Conservation (phyloP, 345 rosid species). For the Pistacia atlantica region DNA sequence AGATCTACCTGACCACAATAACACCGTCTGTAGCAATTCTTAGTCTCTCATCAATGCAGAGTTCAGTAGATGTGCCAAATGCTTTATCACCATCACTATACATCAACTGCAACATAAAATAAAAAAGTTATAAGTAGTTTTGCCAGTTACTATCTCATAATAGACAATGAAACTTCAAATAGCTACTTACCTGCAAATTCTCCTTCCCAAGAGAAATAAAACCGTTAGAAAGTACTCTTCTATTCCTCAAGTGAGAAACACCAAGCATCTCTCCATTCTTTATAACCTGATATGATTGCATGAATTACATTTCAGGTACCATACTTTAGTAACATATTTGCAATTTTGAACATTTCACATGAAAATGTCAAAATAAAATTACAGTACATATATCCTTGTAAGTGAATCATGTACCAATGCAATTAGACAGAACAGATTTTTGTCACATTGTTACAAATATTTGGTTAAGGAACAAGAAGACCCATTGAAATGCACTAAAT, state of each 20-base stretch:
- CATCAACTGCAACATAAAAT: constrained; percentile 74
- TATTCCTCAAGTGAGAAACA: constrained; percentile 94
- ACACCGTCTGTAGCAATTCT: constrained; percentile 96
- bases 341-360: not conserved
- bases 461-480: not conserved
- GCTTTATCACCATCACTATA: constrained; percentile 97
- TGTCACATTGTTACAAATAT: not conserved
- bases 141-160: constrained; percentile 20
- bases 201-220: constrained; percentile 91
- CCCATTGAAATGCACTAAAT: not conserved
- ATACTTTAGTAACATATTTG: not conserved
- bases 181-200: constrained; percentile 74
- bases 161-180: constrained; percentile 20
- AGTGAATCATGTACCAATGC: constrained; percentile 2
- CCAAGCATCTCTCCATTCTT: constrained; percentile 99
- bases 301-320: not conserved
- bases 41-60: constrained; percentile 87
- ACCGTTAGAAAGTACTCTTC: constrained; percentile 94
- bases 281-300: constrained; percentile 66
- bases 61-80: constrained; percentile 92
- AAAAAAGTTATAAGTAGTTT: constrained; percentile 17
- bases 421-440: not conserved
- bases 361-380: not conserved
- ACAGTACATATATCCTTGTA: not conserved
- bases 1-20: constrained; percentile 77